Evolutionary conservation across 352 stramenopile species (phyloP).

Genomic region (Globisporangium nagaii): DNA sequence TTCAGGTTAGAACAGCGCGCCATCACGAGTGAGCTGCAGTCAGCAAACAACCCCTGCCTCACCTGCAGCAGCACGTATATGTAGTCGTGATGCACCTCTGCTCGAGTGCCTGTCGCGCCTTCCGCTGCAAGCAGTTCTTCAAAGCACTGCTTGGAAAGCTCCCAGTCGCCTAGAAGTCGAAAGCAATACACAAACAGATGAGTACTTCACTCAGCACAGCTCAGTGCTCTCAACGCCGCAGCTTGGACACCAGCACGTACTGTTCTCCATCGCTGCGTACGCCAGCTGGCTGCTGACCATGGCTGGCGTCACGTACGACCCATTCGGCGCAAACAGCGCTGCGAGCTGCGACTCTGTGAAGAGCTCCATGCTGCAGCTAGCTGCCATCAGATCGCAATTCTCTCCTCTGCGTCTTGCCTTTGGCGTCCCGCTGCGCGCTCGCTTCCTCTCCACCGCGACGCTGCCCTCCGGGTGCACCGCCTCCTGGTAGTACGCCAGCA

Average conservation of each 20-base stretch:
- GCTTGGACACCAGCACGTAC: no score
- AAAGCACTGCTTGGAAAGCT: conserved; percentile 36
- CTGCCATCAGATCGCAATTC: no score
- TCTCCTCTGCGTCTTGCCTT: neutral
- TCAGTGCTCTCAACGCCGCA: no score
- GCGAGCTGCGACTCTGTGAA: conserved; percentile 14
- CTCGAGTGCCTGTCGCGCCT: neutral
- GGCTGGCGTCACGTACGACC: conserved; percentile 6
- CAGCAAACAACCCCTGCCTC: no score
- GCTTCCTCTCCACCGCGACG: conserved; percentile 11
- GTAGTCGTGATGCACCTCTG: conserved; percentile 22
- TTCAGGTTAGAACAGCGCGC: neutral
- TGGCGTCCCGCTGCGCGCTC: neutral
- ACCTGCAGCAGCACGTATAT: conserved; percentile 68
- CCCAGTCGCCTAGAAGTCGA: conserved; percentile 30
- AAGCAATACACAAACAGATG: neutral
- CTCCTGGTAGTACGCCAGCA: conserved; percentile 42
- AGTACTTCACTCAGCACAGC: no score
- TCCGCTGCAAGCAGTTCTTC: conserved; percentile 17
- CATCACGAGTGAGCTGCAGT: no score
- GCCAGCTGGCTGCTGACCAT: conserved; percentile 30
- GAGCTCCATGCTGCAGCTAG: conserved; percentile 6
- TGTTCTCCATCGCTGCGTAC: conserved; percentile 34
- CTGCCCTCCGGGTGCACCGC: neutral
- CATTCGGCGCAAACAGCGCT: conserved; percentile 16